phyloP scores from a whole-genome alignment of 2,329 filamentous ascomycete genomes.

The Fusarium cicatricum region DNA sequence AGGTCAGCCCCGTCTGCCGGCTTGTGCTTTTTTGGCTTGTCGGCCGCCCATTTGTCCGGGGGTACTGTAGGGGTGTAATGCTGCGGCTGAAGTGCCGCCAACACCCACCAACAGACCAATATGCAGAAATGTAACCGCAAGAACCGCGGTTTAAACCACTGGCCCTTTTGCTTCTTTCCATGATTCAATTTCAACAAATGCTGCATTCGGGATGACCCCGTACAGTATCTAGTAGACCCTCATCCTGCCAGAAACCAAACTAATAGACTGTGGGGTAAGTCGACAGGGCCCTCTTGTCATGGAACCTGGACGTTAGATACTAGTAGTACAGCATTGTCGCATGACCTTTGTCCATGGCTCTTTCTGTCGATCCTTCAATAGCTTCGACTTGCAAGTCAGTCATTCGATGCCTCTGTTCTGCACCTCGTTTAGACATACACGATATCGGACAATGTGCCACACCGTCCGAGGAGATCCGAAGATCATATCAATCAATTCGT shows the following conservation, averaged over 20 bases:
- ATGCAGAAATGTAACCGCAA: not conserved
- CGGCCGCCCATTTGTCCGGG: not conserved
- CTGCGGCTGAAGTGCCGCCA: conserved; percentile 17
- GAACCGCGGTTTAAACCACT: not conserved
- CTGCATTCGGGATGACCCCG: not conserved
- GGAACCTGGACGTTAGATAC: not conserved
- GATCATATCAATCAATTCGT: not conserved
- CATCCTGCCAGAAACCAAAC: not conserved
- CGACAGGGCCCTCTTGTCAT: not conserved
- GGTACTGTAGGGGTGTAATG: not conserved
- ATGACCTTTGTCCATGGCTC: not conserved
- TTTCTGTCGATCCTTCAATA: not conserved
- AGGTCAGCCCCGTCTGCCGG: not conserved
- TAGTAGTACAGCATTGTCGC: not conserved
- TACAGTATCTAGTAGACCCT: not conserved
- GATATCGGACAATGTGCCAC: not conserved
- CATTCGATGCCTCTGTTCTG: not conserved
- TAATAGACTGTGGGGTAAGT: conserved; percentile 18
- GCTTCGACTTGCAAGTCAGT: not conserved
- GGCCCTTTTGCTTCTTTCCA: conserved; percentile 6
- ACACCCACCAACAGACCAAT: not conserved
- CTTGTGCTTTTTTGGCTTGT: not conserved
- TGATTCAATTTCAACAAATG: not conserved
- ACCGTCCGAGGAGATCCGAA: not conserved
- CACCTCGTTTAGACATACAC: not conserved